Percentiles rank a stretch among this genome's conserved stretches.
phyloP scores from a whole-genome alignment of 1,284 basidiomycete genomes.

The Fomes fomentarius region DNA sequence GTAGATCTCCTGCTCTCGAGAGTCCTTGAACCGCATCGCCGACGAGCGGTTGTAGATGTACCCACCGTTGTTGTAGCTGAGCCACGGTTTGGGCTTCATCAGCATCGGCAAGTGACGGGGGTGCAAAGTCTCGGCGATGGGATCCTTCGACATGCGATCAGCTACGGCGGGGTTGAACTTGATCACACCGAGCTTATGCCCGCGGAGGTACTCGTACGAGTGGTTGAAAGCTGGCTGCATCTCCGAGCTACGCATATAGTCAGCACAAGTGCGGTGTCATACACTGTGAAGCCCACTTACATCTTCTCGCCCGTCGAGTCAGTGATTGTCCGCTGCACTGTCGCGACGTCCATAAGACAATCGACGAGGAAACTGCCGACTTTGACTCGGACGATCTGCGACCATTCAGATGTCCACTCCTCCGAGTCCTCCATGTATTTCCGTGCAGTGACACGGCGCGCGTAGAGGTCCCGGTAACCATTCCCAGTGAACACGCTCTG shows the following conservation, averaged over 20 bases:
- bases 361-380: slow-evolving; percentile 87
- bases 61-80: slow-evolving; percentile 78
- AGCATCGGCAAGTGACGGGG: slow-evolving; percentile 97
- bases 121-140: slow-evolving; percentile 78
- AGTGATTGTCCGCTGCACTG: slow-evolving; percentile 65
- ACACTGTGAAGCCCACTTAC: slow-evolving; percentile 42
- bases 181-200: slow-evolving; percentile 91
- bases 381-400: slow-evolving; percentile 74
- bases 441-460: slow-evolving; percentile 64
- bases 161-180: slow-evolving; percentile 85
- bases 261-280: not conserved
- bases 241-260: slow-evolving; percentile 57
- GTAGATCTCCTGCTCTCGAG: slow-evolving; percentile 84
- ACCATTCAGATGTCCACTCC: slow-evolving; percentile 83
- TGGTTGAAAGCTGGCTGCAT: slow-evolving; percentile 92
- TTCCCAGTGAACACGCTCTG: slow-evolving; percentile 57
- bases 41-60: slow-evolving; percentile 43
- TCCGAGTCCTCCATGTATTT: slow-evolving; percentile 68
- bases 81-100: slow-evolving; percentile 89
- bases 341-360: slow-evolving; percentile 83
- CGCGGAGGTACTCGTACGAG: slow-evolving; percentile 91
- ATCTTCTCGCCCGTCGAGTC: slow-evolving; percentile 63
- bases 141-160: slow-evolving; percentile 80
- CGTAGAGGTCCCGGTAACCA: slow-evolving; percentile 60
- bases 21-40: slow-evolving; percentile 95